These are phyloP conservation scores for Spergularia bocconei DNA, from an alignment of 148 eudicot genomes.

Conservation along the genomic window DNA sequence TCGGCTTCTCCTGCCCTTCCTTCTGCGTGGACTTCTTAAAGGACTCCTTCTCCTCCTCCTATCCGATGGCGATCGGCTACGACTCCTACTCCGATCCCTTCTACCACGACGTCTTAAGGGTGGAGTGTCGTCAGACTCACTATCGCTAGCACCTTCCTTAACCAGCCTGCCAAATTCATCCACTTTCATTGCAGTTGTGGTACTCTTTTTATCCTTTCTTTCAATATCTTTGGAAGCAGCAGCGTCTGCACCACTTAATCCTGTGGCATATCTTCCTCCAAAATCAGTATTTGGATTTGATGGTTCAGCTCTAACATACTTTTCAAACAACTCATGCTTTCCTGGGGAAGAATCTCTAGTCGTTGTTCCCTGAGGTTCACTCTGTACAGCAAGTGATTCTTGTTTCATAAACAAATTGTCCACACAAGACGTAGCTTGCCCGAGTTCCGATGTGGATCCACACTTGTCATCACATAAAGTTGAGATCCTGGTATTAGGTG, in stretches of 20 bases:
- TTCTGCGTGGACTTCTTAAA: constrained; percentile 54
- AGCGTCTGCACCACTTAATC: constrained; percentile 24
- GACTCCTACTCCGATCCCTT: constrained; percentile 63
- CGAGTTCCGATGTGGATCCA: constrained; percentile 23
- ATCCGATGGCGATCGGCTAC: constrained; percentile 67
- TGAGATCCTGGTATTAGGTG: constrained; percentile 22
- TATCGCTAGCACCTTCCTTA: constrained; percentile 71
- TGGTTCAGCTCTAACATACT: constrained; percentile 27
- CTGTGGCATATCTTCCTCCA: constrained; percentile 28
- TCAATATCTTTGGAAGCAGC: constrained; percentile 28
- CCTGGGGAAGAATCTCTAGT: constrained; percentile 11
- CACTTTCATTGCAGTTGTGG: constrained; percentile 40
- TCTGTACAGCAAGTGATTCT: constrained; percentile 18
- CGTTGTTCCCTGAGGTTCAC: constrained; percentile 18
- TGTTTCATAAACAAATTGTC: constrained; percentile 21
- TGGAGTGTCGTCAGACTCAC: constrained; percentile 65
- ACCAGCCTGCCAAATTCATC: constrained; percentile 90
- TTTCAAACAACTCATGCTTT: constrained; percentile 26
- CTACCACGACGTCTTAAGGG: constrained; percentile 45
- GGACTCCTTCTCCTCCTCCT: constrained; percentile 63
- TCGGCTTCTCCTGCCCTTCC: constrained; percentile 66
- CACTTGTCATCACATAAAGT: constrained; percentile 26
- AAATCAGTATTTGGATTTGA: constrained; percentile 16
- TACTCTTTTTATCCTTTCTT: constrained; percentile 34
- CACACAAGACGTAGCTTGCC: constrained; percentile 14